Percentiles rank a stretch among this genome's conserved stretches.
phyloP scores from a whole-genome alignment of 2,329 filamentous ascomycete species.

The Tolypocladium paradoxum region DNA sequence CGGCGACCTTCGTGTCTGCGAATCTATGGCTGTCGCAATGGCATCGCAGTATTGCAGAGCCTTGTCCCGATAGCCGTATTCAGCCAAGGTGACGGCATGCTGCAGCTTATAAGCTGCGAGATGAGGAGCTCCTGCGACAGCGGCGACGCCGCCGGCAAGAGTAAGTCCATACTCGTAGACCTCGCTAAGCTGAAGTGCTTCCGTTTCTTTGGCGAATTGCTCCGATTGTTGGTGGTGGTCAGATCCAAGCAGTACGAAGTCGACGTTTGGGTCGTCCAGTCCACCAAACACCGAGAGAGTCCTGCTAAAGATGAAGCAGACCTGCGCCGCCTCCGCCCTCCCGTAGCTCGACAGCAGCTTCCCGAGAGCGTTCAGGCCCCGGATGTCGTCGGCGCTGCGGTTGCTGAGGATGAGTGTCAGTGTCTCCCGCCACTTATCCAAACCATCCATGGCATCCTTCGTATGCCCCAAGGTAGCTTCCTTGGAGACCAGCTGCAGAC shows the following conservation, averaged over 20 bases:
- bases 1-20: constrained; percentile 71
- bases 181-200: constrained; percentile 88
- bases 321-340: constrained; percentile 81
- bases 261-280: constrained; percentile 65
- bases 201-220: constrained; percentile 68
- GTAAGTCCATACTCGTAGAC: constrained; percentile 86
- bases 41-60: constrained; percentile 87
- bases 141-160: constrained; percentile 45
- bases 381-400: constrained; percentile 66
- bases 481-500: constrained; percentile 83
- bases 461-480: constrained; percentile 47
- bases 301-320: constrained; percentile 84
- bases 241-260: constrained; percentile 75
- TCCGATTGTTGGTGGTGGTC: constrained; percentile 65
- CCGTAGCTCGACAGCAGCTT: constrained; percentile 77
- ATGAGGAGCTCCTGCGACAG: constrained; percentile 58
- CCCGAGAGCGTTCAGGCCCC: constrained; percentile 70
- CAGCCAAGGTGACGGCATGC: constrained; percentile 73
- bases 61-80: constrained; percentile 71
- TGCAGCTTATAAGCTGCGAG: constrained; percentile 85
- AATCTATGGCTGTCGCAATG: constrained; percentile 63
- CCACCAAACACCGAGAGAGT: constrained; percentile 64
- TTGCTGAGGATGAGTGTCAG: constrained; percentile 79
- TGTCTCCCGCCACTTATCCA: constrained; percentile 93
- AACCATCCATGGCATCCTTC: constrained; percentile 67